Evolutionary conservation across 495 filamentous ascomycete species (phyloP).

Genomic region (Immersiella caudata): DNA sequence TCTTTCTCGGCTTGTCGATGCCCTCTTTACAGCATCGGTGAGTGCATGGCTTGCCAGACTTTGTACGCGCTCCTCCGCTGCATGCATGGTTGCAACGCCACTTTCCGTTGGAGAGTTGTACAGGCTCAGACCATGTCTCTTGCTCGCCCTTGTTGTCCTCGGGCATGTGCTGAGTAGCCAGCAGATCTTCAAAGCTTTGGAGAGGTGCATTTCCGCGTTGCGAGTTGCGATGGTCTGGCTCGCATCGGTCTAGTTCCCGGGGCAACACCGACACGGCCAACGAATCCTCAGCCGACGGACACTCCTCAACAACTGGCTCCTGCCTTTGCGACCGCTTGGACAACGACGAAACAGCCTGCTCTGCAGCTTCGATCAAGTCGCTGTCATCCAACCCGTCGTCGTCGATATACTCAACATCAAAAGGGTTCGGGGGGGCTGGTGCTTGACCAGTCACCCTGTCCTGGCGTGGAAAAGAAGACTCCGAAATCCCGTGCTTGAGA

Average conservation of each 20-base stretch:
- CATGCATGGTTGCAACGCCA: slow-evolving; percentile 87
- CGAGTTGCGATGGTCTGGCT: too few relatives aligned
- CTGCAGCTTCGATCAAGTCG: slow-evolving; percentile 33
- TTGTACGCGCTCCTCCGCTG: slow-evolving; percentile 68
- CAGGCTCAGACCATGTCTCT: slow-evolving; percentile 42
- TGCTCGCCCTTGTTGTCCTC: slow-evolving; percentile 29
- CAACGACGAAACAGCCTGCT: slow-evolving; percentile 15
- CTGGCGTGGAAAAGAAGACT: slow-evolving; percentile 52
- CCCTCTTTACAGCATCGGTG: slow-evolving; percentile 92
- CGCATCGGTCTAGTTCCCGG: background rate
- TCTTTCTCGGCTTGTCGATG: slow-evolving; percentile 73
- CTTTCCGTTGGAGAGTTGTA: slow-evolving; percentile 74
- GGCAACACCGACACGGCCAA: slow-evolving; percentile 13
- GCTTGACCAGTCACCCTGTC: background rate
- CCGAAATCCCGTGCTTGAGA: slow-evolving; percentile 64
- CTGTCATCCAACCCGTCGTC: slow-evolving; percentile 28
- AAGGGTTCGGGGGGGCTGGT: background rate
- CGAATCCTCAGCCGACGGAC: background rate
- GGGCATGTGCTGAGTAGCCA: slow-evolving; percentile 26
- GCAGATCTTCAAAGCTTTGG: slow-evolving; percentile 35
- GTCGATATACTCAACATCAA: slow-evolving; percentile 21
- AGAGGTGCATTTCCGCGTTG: too few relatives aligned
- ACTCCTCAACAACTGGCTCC: background rate
- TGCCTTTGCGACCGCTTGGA: background rate
- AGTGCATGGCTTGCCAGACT: slow-evolving; percentile 48